Evolutionary conservation across 1,284 basidiomycete species (phyloP), one percentile per base, ranked within the genome.

Genomic region (Cutaneotrichosporon cavernicola): DNA sequence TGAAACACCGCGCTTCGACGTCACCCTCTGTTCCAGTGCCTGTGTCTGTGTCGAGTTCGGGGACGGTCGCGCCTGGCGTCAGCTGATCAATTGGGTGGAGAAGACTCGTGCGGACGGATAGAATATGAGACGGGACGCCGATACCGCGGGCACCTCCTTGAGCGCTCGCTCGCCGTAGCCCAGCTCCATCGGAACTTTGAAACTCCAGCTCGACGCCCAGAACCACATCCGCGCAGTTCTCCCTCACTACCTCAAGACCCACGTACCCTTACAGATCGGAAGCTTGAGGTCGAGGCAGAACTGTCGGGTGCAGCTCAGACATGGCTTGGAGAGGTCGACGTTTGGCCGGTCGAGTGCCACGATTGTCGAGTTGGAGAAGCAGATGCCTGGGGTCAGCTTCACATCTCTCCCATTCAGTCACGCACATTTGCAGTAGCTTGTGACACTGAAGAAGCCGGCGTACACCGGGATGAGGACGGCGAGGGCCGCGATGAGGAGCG

Each of bases 11-110:
- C 65, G 93, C 93, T 81, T 95, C 91, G 43, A 97, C 91, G 79
- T 97, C 93, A 30, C 93, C 93, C 77, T 96, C 94, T 73, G 92
- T 93, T n/a, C 94, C 94, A 2, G 92, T 95, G 8, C 90, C 92
- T 22, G 90, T 92, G 79, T 97, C 93, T 26, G 89, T 90, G 80
- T 97, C 87, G 43, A 90, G 88, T 72, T 92, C 90, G 32, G 92
- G 93, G 40, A 92, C 81, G 60, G 88, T 85, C 38, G 94, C 94
- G 51, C 90, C 90, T 59, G 86, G 1, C 5, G 18, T 52, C 34
- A 32, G 38, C 49, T 38, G 47, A 5, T 31, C 5, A 32, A 9
- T 26, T 18, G 32, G 18, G 5, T 22, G 8, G 34, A 56, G 31
- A 16, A 21, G 10, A n/a, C 34, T 11, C 11, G 11, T 18, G n/a